These are phyloP conservation scores for Brassica incana DNA, from an alignment of 345 rosid genomes.

Conservation along the genomic window DNA sequence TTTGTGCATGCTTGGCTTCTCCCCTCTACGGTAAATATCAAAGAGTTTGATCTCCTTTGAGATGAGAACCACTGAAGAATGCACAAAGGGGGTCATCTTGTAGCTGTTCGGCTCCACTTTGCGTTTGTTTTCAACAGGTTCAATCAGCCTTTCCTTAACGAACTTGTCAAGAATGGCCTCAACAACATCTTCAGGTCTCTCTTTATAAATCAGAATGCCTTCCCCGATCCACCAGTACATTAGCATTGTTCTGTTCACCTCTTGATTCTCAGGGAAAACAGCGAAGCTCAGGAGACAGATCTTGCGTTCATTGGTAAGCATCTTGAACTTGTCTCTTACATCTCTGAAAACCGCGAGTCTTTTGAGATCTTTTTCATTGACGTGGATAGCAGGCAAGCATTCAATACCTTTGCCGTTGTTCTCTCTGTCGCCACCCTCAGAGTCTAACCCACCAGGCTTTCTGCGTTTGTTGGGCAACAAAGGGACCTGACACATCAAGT, in stretches of 20 bases:
- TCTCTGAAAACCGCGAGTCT: not conserved
- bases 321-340: not conserved
- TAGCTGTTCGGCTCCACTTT: not conserved
- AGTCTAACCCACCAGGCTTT: not conserved
- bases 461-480: conserved; percentile 27
- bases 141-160: too few relatives aligned
- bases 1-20: conserved; percentile 28
- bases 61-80: conserved; percentile 41
- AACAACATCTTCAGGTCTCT: not conserved
- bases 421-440: not conserved
- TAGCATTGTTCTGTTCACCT: not conserved
- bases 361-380: not conserved
- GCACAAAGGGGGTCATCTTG: conserved; percentile 37
- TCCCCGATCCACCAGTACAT: not conserved
- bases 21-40: not conserved
- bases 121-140: not conserved
- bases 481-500: conserved; percentile 40
- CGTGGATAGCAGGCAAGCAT: conserved; percentile 33
- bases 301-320: too few relatives aligned
- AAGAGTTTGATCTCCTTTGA: conserved; percentile 36
- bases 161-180: too few relatives aligned
- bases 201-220: not conserved
- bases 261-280: not conserved
- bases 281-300: conserved; percentile 39
- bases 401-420: conserved; percentile 11